A percentile compares a stretch with the other conserved stretches of the same genome.
These are phyloP conservation scores for Globisporangium barbulae DNA, from an alignment of 352 stramenopile genomes.

Conservation along the genomic window DNA sequence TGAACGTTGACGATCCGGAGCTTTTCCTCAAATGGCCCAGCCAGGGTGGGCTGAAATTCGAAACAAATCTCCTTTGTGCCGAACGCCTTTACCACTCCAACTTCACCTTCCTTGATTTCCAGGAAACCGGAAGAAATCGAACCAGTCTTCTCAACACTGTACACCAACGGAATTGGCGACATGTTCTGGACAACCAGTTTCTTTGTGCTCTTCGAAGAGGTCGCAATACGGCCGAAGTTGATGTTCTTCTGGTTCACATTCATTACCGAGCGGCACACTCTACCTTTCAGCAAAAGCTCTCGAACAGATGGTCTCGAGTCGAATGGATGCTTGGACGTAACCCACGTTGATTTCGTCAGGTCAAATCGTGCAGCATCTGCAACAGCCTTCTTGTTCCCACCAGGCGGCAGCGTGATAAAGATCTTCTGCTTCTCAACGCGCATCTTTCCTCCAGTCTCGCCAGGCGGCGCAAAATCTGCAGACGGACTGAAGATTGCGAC, in stretches of 20 bases:
- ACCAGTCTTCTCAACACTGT: constrained; percentile 86
- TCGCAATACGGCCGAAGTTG: constrained; percentile 87
- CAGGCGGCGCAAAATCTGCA: constrained; percentile 27
- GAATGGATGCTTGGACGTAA: constrained; percentile 77
- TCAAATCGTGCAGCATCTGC: constrained; percentile 54
- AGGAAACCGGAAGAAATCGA: constrained; percentile 90
- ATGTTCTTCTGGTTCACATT: constrained; percentile 93
- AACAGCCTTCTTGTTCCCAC: constrained; percentile 83
- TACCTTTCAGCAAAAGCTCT: constrained; percentile 80
- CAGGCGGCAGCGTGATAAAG: constrained; percentile 81
- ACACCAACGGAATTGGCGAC: constrained; percentile 80
- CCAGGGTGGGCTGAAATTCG: constrained; percentile 83
- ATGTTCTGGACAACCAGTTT: constrained; percentile 85
- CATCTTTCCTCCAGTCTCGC: constrained; percentile 52
- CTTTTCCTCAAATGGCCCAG: constrained; percentile 87
- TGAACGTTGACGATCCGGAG: constrained; percentile 89
- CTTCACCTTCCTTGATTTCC: constrained; percentile 85
- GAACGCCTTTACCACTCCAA: constrained; percentile 86
- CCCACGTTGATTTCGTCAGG: constrained; percentile 56
- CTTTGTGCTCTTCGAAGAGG: constrained; percentile 85
- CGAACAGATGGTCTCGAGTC: constrained; percentile 73
- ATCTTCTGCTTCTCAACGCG: constrained; percentile 87
- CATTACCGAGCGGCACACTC: constrained; percentile 83
- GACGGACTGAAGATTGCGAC: constrained; percentile 74
- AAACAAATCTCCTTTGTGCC: constrained; percentile 89